Evolutionary conservation across 257 asterid genomes (phyloP).

Genomic region (Leptodermis oblonga): DNA sequence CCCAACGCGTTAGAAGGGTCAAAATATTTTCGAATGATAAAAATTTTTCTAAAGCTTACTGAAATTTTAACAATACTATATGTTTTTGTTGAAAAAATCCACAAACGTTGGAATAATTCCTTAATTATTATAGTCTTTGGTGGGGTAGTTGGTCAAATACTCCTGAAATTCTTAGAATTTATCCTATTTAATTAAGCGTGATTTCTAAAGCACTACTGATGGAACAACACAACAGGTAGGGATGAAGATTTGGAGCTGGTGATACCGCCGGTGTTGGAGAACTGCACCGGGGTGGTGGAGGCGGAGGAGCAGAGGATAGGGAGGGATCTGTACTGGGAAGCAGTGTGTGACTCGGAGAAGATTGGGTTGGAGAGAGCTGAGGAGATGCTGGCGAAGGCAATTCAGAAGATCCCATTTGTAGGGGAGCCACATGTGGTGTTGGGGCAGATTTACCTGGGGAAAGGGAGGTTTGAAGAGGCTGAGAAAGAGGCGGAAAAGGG

Average conservation of each 20-base stretch:
- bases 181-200: too few relatives aligned
- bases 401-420: conserved; percentile 68
- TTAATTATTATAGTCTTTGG: too few relatives aligned
- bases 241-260: conserved; percentile 68
- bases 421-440: conserved; percentile 70
- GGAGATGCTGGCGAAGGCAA: conserved; percentile 41
- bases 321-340: conserved; percentile 80
- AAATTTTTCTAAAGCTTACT: too few relatives aligned
- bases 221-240: conserved; percentile 19
- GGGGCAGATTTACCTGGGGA: conserved; percentile 60
- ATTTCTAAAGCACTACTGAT: too few relatives aligned
- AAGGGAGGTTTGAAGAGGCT: conserved; percentile 57
- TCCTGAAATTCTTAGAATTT: too few relatives aligned
- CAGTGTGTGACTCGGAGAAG: conserved; percentile 49
- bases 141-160: too few relatives aligned
- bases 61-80: too few relatives aligned
- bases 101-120: too few relatives aligned
- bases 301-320: conserved; percentile 48
- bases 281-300: conserved; percentile 34
- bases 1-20: too few relatives aligned
- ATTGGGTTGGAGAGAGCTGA: conserved; percentile 52
- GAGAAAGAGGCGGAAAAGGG: conserved; percentile 60
- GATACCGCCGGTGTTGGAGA: conserved; percentile 60
- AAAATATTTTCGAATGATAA: too few relatives aligned
- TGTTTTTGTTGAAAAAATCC: too few relatives aligned